phyloP scores from a whole-genome alignment of 192 early-diverging fungal genomes.

The Allomyces macrogynus region DNA sequence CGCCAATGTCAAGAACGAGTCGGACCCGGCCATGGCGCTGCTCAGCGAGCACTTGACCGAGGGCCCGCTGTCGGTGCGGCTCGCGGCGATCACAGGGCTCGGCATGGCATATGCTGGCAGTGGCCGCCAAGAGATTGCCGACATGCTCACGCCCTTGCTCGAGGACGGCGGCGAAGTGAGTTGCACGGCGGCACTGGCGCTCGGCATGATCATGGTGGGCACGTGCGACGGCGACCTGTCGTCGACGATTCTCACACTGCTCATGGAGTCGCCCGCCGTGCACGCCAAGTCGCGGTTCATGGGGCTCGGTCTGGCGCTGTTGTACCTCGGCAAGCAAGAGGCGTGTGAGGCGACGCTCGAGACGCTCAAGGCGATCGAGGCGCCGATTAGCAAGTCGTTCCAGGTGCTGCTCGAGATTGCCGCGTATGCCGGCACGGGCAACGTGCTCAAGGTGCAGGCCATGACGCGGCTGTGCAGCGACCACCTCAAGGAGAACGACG shows the following conservation, averaged over 20 bases:
- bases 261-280: slow-evolving; percentile 78
- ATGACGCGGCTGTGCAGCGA: slow-evolving; percentile 93
- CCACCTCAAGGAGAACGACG: slow-evolving; percentile 59
- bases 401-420: slow-evolving; percentile 71
- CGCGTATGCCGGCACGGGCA: slow-evolving; percentile 84
- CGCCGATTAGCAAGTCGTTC: slow-evolving; percentile 77
- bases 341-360: slow-evolving; percentile 75
- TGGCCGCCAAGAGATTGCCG: slow-evolving; percentile 60
- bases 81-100: slow-evolving; percentile 70
- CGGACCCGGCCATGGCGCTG: slow-evolving; percentile 78
- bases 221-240: slow-evolving; percentile 76
- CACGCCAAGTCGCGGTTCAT: slow-evolving; percentile 78
- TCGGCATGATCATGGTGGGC: slow-evolving; percentile 86
- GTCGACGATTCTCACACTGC: slow-evolving; percentile 70
- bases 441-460: slow-evolving; percentile 87
- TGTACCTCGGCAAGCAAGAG: slow-evolving; percentile 82
- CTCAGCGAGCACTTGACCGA: slow-evolving; percentile 60
- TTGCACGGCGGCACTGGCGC: slow-evolving; percentile 66
- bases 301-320: slow-evolving; percentile 74
- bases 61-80: slow-evolving; percentile 33
- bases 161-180: slow-evolving; percentile 67
- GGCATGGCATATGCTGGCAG: slow-evolving; percentile 90
- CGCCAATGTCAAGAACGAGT: slow-evolving; percentile 70
- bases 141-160: slow-evolving; percentile 60
- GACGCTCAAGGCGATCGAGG: slow-evolving; percentile 84